A percentile compares a stretch with the other conserved stretches of the same genome.
Evolutionary conservation across 208 protist species (phyloP).

Genomic region (Angomonas ambiguus): DNA sequence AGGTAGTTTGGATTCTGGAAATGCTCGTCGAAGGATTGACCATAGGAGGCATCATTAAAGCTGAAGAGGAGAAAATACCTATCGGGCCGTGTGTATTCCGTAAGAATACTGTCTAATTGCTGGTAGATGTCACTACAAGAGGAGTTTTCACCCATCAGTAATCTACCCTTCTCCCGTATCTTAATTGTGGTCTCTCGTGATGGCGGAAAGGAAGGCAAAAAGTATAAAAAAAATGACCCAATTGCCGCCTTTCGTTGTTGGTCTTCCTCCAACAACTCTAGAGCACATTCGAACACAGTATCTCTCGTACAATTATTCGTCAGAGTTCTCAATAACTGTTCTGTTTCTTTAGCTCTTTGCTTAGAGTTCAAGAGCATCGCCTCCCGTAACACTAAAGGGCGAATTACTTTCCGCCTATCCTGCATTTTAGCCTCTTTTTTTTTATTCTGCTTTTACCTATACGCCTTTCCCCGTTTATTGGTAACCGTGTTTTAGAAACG

Average conservation of each 20-base stretch:
- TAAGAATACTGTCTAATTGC: conserved; percentile 19
- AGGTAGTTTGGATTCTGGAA: conserved; percentile 10
- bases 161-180: conserved; percentile 22
- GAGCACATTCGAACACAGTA: conserved; percentile 61
- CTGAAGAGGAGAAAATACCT: not conserved
- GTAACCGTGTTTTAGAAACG: not conserved
- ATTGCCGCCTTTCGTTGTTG: conserved; percentile 48
- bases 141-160: conserved; percentile 1
- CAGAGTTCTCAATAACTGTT: conserved; percentile 33
- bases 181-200: conserved; percentile 34
- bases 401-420: conserved; percentile 1
- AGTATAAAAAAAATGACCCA: conserved; percentile 57
- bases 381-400: conserved; percentile 11
- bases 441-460: conserved; percentile 7
- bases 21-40: not conserved
- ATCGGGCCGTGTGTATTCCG: conserved; percentile 1
- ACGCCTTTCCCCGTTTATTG: not conserved
- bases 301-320: conserved; percentile 46
- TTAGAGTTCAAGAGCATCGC: not conserved
- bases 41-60: not conserved
- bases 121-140: conserved; percentile 21
- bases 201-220: conserved; percentile 64
- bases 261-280: conserved; percentile 60
- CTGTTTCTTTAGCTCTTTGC: conserved; percentile 19
- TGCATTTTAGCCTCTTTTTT: conserved; percentile 4